Evolutionary conservation across 2,329 filamentous ascomycete species (phyloP), one percentile per base, ranked within the genome.

Genomic region (Diaporthe velutina): DNA sequence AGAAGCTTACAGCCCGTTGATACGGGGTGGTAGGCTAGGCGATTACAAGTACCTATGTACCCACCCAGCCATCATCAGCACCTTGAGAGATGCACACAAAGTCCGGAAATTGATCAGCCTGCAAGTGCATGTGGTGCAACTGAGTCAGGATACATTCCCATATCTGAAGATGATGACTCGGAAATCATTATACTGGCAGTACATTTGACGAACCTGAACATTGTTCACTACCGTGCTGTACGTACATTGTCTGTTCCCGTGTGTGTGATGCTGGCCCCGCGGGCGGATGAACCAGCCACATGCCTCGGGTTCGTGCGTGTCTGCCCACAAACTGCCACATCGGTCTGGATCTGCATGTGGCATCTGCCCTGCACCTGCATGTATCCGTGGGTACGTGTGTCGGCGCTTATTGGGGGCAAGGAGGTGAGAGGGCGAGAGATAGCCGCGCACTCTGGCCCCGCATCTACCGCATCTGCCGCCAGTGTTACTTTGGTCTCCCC

Each of bases 371-470:
- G 45, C 10, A 48, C 68, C 19, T 42, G 30, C 52, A 48, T 60
- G 50, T 50, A 30, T 42, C 30, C 35, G 19, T 45, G 67, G n/a
- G 48, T 57, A 38, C 19, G 68, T 42, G 50, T 22, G 28, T 60
- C n/a, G 42, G 70, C 42, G 70, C 70, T 71, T 71, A 28, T 38
- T 22, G 40, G 19, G 6, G 22, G 30, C n/a, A n/a, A n/a, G n/a
- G n/a, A n/a, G n/a, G n/a, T n/a, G 33, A 10, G n/a, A 68, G 64
- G 64, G 64, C 48, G 64, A 54, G 33, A 68, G 64, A 68, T 52
- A 68, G 64, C 64, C 64, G 64, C 64, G 64, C 64, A 68, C 38
- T 35, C 45, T 25, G 3, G 33, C 48, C 48, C 61, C 33, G 42
- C 61, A 52, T 25, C 42, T 67, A n/a, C 28, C 30, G n/a, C 42